Evolutionary conservation across 2,329 filamentous ascomycete species (phyloP), one percentile per base, ranked within the genome.

Genomic region (Alternaria ethzedia): DNA sequence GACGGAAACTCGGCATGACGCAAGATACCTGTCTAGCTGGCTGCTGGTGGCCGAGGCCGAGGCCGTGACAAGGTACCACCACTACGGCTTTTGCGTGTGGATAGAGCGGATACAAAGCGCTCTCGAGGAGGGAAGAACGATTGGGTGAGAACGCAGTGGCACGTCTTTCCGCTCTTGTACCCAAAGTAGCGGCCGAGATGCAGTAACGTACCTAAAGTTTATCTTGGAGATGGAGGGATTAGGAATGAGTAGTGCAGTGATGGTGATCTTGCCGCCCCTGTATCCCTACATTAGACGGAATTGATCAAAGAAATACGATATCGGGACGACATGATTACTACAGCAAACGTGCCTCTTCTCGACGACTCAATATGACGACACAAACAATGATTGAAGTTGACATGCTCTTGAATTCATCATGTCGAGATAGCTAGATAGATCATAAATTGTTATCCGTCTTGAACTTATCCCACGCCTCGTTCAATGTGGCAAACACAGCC

Each of bases 381-480:
- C 36, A 41, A 41, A 41, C 36, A 17, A 41, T 41, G 36, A 41
- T 41, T 41, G 4, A 41, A 41, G 15, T 41, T 41, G 36, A 41
- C 8, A 17, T 41, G 36, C 36, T 41, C 36, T 41, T 17, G 36
- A 41, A 41, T 41, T 17, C 36, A 41, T 17, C 36, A 41, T 41
- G 15, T 10, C n/a, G 36, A 10, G 13, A 55, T 23, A n/a, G 9
- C 13, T 28, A 15, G 15, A 41, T 41, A 10, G 23, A 49, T 51
- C 67, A 74, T 10, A 74, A 51, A 46, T 73, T 72, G 52, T 90
- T 90, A 69, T 90, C 88, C 49, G 81, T 81, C 78, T 88, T 89
- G 79, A 90, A 90, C 74, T 89, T 89, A 72, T 90, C 88, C 88
- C 88, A 90, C 8, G 88, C 88, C 75, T 90, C 88, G 69, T 90